phyloP scores from a whole-genome alignment of 768 basidiomycete species.

The Coprinellus micaceus region DNA sequence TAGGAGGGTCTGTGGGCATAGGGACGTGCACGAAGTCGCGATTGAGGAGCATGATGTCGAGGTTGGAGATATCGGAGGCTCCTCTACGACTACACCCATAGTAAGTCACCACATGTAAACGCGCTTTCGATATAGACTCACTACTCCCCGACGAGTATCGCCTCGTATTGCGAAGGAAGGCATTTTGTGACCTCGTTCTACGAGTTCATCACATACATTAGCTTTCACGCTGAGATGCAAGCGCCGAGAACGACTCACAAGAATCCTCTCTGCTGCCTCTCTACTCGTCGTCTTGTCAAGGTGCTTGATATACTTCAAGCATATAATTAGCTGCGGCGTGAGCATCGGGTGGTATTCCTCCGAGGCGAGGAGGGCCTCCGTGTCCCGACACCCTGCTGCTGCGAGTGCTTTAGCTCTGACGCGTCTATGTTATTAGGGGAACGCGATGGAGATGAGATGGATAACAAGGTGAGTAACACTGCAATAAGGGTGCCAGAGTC shows the following conservation, averaged over 20 bases:
- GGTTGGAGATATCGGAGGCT: not conserved
- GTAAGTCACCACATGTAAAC: not conserved
- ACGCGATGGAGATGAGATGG: not conserved
- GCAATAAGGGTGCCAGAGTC: not conserved
- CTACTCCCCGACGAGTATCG: slow-evolving; percentile 9
- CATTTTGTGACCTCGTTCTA: not conserved
- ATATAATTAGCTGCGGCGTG: slow-evolving; percentile 32
- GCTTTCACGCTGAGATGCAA: not conserved
- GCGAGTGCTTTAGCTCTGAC: slow-evolving; percentile 43
- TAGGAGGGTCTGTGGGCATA: slow-evolving; percentile 1
- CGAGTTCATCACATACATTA: not conserved
- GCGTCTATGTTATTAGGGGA: slow-evolving; percentile 19
- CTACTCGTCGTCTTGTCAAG: slow-evolving; percentile 20
- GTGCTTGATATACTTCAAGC: slow-evolving; percentile 38
- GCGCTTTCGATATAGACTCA: not conserved
- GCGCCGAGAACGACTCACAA: not conserved
- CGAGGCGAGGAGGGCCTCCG: slow-evolving; percentile 37
- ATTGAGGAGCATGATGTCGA: slow-evolving; percentile 4
- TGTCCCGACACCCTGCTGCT: slow-evolving; percentile 44
- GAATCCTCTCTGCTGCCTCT: not conserved
- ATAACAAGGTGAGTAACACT: not conserved
- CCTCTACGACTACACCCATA: slow-evolving; percentile 2
- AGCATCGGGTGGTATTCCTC: slow-evolving; percentile 38
- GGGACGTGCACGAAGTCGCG: slow-evolving; percentile 7
- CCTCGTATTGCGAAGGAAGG: slow-evolving; percentile 5